Conservation (phyloP, 2,329 filamentous ascomycete genomes). For the Sporothrix globosa region DNA sequence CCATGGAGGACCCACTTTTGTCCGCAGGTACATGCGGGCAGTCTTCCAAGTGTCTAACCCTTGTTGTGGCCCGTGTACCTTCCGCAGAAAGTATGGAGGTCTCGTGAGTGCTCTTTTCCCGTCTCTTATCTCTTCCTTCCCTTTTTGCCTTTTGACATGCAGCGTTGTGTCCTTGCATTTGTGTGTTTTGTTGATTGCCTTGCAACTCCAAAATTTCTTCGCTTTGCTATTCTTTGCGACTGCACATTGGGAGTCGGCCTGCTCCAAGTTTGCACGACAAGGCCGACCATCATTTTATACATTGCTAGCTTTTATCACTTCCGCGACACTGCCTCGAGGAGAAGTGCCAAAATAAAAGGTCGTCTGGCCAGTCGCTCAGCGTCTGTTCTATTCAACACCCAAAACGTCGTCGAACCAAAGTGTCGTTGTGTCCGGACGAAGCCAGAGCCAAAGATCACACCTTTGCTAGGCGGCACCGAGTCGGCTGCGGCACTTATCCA, state of each 20-base stretch:
- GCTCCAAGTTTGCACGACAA: not conserved
- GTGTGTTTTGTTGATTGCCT: not conserved
- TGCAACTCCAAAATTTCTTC: not conserved
- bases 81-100: constrained; percentile 3
- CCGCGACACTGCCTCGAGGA: not conserved
- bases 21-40: constrained; percentile 7
- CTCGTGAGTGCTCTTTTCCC: constrained; percentile 14
- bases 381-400: not conserved
- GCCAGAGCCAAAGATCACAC: constrained; percentile 3
- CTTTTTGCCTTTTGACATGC: not conserved
- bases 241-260: not conserved
- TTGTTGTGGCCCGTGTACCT: not conserved
- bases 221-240: not conserved
- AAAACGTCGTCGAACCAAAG: not conserved
- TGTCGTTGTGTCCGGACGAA: constrained; percentile 15
- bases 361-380: not conserved
- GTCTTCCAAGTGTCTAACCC: not conserved
- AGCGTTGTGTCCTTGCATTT: not conserved
- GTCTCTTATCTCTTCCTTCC: not conserved
- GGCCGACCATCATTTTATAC: not conserved
- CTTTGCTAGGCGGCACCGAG: not conserved
- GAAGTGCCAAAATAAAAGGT: no score
- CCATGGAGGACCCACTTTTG: not conserved
- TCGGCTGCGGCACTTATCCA: not conserved
- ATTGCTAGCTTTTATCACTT: not conserved